Evolutionary conservation across 192 early-diverging fungal species (phyloP).

Genomic region (Oehlia diaphana): DNA sequence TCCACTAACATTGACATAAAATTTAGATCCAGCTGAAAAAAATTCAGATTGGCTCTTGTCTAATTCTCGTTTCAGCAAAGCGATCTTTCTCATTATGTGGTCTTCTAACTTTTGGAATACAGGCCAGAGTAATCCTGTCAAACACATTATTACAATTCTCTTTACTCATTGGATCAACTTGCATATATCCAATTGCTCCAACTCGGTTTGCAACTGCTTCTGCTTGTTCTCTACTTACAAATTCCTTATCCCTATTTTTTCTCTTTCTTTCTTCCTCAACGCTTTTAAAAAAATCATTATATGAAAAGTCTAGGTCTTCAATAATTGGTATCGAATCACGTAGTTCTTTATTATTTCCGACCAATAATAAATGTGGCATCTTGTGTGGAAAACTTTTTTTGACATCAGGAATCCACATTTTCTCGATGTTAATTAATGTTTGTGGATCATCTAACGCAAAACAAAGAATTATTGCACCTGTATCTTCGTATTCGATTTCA

Average conservation of each 20-base stretch:
- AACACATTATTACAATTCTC: background rate
- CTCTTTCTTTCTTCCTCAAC: conserved; percentile 1
- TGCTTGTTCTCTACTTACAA: conserved; percentile 1
- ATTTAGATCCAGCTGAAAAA: background rate
- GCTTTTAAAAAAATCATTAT: background rate
- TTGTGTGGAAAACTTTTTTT: conserved; percentile 17
- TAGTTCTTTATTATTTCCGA: background rate
- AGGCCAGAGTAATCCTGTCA: background rate
- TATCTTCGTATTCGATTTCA: background rate
- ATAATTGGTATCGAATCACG: background rate
- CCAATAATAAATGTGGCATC: conserved; percentile 12
- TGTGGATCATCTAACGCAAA: conserved; percentile 9
- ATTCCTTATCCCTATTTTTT: background rate
- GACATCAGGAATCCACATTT: background rate
- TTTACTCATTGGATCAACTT: conserved; percentile 5
- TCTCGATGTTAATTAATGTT: background rate
- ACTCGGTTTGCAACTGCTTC: conserved; percentile 8
- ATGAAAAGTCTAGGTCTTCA: background rate
- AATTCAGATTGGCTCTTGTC: background rate
- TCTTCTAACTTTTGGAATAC: conserved; percentile 6
- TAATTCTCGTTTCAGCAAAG: conserved; percentile 6
- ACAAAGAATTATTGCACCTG: conserved; percentile 7
- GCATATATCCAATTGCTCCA: conserved; percentile 2
- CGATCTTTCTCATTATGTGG: background rate
- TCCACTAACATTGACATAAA: no score